These are phyloP conservation scores for Panicum hallii DNA, from an alignment of 202 grass and related monocot species.

Conservation along the genomic window DNA sequence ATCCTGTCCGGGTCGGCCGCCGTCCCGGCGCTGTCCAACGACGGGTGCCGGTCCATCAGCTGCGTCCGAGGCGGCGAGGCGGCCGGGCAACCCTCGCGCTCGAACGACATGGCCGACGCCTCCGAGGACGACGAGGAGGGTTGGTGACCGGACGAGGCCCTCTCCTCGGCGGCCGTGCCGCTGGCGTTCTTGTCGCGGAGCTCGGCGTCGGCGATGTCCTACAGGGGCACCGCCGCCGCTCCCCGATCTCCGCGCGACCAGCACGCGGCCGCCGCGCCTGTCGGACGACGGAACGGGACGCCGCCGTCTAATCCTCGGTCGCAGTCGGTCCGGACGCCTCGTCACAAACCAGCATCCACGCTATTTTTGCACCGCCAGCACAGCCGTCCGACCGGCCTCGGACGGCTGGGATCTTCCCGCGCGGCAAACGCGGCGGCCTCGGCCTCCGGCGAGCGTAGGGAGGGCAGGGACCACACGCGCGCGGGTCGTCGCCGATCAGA, in stretches of 20 bases:
- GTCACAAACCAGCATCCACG: neutral
- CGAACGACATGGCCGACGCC: neutral
- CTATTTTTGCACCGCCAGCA: conserved; percentile 9
- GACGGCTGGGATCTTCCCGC: conserved; percentile 18
- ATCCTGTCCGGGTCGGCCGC: conserved; percentile 47
- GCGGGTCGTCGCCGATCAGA: neutral
- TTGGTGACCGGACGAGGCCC: neutral
- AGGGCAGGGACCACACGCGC: neutral
- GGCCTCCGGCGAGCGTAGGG: neutral
- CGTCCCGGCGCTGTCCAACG: neutral
- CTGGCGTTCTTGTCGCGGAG: neutral
- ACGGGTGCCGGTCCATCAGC: conserved; percentile 38
- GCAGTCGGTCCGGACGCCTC: neutral
- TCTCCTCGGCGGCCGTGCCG: neutral
- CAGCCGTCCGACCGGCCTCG: conserved; percentile 5
- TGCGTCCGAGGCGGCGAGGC: conserved; percentile 41
- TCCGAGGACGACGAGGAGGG: neutral
- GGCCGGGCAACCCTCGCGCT: neutral
- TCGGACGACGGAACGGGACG: neutral
- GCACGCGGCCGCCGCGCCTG: neutral
- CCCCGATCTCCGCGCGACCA: neutral
- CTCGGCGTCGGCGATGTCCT: neutral
- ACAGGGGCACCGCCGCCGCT: neutral
- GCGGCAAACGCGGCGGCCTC: neutral
- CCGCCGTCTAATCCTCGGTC: neutral